Base-by-base conservation (phyloP, 2,329 filamentous ascomycete species). In the Cladosporium cucumerinum region DNA sequence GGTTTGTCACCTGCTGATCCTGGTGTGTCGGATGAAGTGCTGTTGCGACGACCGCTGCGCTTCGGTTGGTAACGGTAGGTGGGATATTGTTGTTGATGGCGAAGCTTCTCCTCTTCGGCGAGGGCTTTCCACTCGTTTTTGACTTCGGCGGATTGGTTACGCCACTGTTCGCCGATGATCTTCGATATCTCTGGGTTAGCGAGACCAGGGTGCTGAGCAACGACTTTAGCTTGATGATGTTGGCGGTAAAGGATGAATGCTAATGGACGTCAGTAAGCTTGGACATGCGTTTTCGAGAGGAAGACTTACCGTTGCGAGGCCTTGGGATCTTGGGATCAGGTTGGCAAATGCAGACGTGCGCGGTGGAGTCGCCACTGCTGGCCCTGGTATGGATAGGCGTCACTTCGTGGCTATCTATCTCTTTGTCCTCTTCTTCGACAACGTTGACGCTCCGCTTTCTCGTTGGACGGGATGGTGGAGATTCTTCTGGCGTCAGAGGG, bases 171-270 rank as follows among this genome's bases (percentile, higher is more conserved):
- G 61, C 94, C 94, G 71, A 98, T 96, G 72, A 98, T 96, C 79
- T 97, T 97, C 69, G 94, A 97, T 72, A 98, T 96, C 61, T 97
- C 92, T 3, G 94, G 94, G 78, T 98, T 98, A 54, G 93, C 89
- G 69, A 97, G 86, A 52, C 92, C 91, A n/a, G 93, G 94, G 73
- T 97, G 86, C 71, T 91, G 85, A 62, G 88, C 84, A 43, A 93
- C 90, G 59, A 98, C 92, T 57, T 87, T 83, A 21, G 90, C 87
- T 78, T 98, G 94, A 73, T 95, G 89, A 77, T 96, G 90, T 76
- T 98, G 93, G 46, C 95, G 92, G 81, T 97, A 99, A 72, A 99
- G 84, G 70, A 99, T 99, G 81, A 99, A 99, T 59, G 94, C 95
- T 99, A 77, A 76, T 75, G 74, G 11, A 70, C 16, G 69, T 73